Evolutionary conservation across 768 basidiomycete species (phyloP), one percentile per base, ranked within the genome.

Genomic region (Lactarius psammicola): DNA sequence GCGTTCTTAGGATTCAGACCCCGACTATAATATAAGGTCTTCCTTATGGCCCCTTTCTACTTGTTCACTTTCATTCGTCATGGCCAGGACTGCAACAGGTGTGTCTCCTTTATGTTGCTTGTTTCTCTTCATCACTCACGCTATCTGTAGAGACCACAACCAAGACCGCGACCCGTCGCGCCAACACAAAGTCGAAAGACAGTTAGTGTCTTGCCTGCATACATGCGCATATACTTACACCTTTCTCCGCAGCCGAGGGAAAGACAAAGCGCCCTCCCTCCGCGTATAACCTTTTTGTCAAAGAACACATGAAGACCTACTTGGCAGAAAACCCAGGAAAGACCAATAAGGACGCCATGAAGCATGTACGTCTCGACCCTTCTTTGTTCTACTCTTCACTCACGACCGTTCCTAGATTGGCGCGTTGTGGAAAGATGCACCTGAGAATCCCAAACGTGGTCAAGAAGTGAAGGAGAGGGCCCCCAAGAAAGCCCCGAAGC

Each of bases 371-470:
- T 64, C 23, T 17, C 36, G 3, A 26, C 59, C 26, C 3, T 15
- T 17, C 31, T 20, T 10, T 2, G 20, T 49, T 17, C 33, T 42
- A n/a, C 44, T 33, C 40, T 26, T 44, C 13, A 2, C 30, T 20
- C 30, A 56, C 62, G 31, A 57, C 30, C 55, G 31, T 56, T 28
- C 36, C 1, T 68, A 88, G 87, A 85, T 88, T 67, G 85, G 81
- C 6, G 76, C 72, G 0, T 62, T 84, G 62, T 87, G 87, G 87
- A 80, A 76, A 54, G 80, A 85, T 63, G 79, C 86, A 0, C 84
- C 84, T 1, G 85, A 86, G 71, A 88, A 88, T 71, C 86, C 87
- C 1, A 87, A 85, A 65, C 81, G 84, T 30, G 86, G 85, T 23
- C 80, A 84, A 64, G 81, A 80, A 20, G 72, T 78, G 36, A 84